Evolutionary conservation across 495 filamentous ascomycete species (phyloP), one percentile per base, ranked within the genome.

Genomic region (Neurospora tetrasperma): DNA sequence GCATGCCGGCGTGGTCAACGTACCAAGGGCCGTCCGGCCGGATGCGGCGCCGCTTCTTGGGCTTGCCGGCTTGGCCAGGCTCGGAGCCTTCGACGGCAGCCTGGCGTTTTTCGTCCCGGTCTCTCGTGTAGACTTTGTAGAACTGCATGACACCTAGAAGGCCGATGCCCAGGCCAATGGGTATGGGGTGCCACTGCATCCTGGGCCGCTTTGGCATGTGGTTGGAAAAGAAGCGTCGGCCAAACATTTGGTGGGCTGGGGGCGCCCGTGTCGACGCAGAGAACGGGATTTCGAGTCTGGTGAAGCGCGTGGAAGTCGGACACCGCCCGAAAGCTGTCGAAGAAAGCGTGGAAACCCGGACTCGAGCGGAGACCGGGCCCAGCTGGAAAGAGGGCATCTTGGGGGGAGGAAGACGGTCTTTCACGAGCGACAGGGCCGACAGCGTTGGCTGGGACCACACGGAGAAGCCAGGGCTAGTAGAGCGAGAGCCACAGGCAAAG

Each of bases 101-200:
- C 68, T 83, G 83, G 70, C 84, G 82, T 79, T 87, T 82, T 82
- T 91, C 82, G 12, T 62, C 54, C 14, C 23, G 54, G 6, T 62
- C 54, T 75, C 90, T 74, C 79, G 87, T 79, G 84, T 85, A 87
- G 72, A 90, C 83, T 79, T 90, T 92, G 82, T 97, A 96, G 78
- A 97, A 90, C 74, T 97, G 94, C 39, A 91, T 85, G 18, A 93
- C 82, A 5, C 95, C 96, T 12, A 99, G 85, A 68, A 97, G 93
- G 46, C 87, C 93, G 75, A 98, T 91, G 59, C 96, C 96, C 6
- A 98, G 85, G 10, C 90, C 93, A 43, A 97, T 88, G 27, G 96
- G 96, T 78, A 99, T 98, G n/a, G 93, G 93, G 82, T 94, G 91
- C 96, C 96, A 99, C 86, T 92, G 88, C 70, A 97, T 87, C 69